These are phyloP conservation scores for Myxozyma monticola DNA, from an alignment of 805 yeast genomes.

Conservation along the genomic window DNA sequence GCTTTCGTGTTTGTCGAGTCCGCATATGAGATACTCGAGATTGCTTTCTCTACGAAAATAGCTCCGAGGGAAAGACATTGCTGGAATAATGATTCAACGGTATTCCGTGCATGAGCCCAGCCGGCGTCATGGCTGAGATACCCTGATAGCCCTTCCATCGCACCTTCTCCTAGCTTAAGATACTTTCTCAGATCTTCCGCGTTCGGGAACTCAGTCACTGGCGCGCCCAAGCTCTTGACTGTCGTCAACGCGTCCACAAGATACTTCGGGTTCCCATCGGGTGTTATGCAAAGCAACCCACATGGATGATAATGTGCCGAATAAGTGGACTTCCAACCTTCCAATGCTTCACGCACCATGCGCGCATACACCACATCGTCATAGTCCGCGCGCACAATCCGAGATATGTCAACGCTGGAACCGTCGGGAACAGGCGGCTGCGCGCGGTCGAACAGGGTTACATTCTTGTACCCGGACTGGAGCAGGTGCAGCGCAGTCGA, in stretches of 20 bases:
- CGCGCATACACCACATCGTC: conserved; percentile 46
- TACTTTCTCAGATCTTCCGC: conserved; percentile 6
- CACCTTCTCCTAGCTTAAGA: conserved; percentile 35
- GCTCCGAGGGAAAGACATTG: conserved; percentile 24
- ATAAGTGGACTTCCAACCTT: conserved; percentile 39
- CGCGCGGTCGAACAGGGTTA: conserved; percentile 27
- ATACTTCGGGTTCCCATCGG: conserved; percentile 21
- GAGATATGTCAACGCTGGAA: conserved; percentile 52
- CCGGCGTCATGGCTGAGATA: conserved; percentile 34
- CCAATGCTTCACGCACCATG: conserved; percentile 49
- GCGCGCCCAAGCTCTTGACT: conserved; percentile 21
- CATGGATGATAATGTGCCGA: conserved; percentile 20
- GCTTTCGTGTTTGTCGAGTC: background rate
- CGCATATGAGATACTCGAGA: conserved; percentile 12
- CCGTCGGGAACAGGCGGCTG: conserved; percentile 32
- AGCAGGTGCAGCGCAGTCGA: conserved; percentile 49
- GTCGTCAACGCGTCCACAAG: conserved; percentile 12
- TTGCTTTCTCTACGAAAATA: conserved; percentile 18
- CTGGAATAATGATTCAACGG: conserved; percentile 13
- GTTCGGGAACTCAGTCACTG: conserved; percentile 11
- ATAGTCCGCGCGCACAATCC: conserved; percentile 52
- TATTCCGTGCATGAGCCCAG: conserved; percentile 30
- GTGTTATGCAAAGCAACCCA: conserved; percentile 27
- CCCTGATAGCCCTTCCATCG: conserved; percentile 36
- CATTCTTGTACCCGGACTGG: conserved; percentile 18